These are phyloP conservation scores for Nitzschia putrida DNA, from an alignment of 108 stramenopile genomes.

Conservation along the genomic window DNA sequence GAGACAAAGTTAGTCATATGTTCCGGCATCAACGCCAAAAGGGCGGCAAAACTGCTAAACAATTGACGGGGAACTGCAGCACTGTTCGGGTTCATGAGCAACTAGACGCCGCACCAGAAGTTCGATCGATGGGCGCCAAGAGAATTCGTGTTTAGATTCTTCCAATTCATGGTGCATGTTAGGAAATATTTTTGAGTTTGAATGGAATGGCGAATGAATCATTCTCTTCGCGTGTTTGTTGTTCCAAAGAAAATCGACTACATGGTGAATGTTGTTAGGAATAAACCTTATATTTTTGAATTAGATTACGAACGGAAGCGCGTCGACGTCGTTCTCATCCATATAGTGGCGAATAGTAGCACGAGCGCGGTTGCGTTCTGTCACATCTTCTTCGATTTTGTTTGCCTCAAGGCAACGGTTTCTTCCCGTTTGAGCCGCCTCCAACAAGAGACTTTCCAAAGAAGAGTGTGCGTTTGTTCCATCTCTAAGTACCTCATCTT, in stretches of 20 bases:
- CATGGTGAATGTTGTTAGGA: no score
- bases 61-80: conserved; percentile 10
- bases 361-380: conserved; percentile 29
- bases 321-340: background rate
- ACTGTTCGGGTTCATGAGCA: background rate
- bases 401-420: conserved; percentile 25
- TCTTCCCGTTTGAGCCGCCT: conserved; percentile 26
- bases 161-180: no score
- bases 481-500: conserved; percentile 58
- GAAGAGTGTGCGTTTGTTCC: conserved; percentile 40
- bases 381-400: conserved; percentile 22
- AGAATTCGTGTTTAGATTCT: no score
- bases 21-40: conserved; percentile 35
- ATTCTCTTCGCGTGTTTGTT: no score
- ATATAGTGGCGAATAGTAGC: conserved; percentile 33
- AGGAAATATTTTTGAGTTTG: no score
- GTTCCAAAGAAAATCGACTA: no score
- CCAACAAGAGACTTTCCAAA: conserved; percentile 31
- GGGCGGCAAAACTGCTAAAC: background rate
- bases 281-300: no score
- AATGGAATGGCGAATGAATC: no score
- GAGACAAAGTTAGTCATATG: conserved; percentile 25
- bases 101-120: no score
- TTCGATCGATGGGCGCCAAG: no score
- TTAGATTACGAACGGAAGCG: no score